Conservation (phyloP, 495 filamentous ascomycete genomes). For the Staphylotrichum tortipilum region DNA sequence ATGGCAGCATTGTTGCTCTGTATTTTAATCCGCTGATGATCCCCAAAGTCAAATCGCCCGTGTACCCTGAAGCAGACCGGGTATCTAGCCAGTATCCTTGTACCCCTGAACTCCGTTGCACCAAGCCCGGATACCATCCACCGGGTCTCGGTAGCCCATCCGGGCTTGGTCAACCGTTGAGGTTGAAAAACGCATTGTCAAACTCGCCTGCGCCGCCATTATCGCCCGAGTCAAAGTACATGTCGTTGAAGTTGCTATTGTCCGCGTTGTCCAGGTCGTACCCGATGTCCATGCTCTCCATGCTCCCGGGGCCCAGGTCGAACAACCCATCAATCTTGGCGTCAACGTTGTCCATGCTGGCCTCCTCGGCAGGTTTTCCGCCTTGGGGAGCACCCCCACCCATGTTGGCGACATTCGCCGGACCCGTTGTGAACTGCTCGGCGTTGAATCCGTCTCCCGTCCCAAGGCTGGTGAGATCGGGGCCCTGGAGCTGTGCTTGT, state of each 20-base stretch:
- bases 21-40: too few species aligned
- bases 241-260: slow-evolving; percentile 36
- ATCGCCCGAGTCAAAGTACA: slow-evolving; percentile 31
- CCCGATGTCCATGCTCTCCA: slow-evolving; percentile 28
- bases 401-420: slow-evolving; percentile 14
- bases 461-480: neutral
- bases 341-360: slow-evolving; percentile 18
- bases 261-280: slow-evolving; percentile 29
- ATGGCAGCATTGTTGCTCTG: too few species aligned
- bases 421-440: slow-evolving; percentile 5
- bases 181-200: slow-evolving; percentile 25
- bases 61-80: neutral
- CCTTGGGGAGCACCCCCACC: neutral
- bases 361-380: slow-evolving; percentile 1
- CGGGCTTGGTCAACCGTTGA: neutral
- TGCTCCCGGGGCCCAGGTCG: slow-evolving; percentile 22
- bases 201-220: slow-evolving; percentile 27
- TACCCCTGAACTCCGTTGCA: neutral
- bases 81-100: neutral
- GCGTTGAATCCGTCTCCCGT: neutral
- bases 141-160: neutral
- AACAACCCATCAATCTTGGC: slow-evolving; percentile 34
- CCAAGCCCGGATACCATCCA: too few species aligned
- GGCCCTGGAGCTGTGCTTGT: neutral
- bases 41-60: too few species aligned